Conservation (phyloP, 352 stramenopile species). For the Discostella stelligera region DNA sequence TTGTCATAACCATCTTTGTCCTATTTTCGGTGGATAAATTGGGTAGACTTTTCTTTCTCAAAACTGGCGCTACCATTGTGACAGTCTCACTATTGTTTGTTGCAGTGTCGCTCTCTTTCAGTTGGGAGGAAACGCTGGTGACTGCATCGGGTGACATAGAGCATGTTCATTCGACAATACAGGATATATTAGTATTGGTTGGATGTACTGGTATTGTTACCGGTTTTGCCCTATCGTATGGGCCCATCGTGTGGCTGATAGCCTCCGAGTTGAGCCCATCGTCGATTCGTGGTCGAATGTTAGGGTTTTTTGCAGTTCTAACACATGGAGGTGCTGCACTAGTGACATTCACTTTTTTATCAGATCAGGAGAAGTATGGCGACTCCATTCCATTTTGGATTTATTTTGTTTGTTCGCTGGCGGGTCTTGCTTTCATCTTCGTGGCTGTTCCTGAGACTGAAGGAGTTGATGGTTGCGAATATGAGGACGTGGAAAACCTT, state of each 20-base stretch:
- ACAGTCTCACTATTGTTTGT: conserved; percentile 57
- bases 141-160: conserved; percentile 17
- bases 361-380: conserved; percentile 47
- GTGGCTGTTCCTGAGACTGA: conserved; percentile 73
- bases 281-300: conserved; percentile 66
- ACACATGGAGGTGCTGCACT: conserved; percentile 66
- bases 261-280: conserved; percentile 72
- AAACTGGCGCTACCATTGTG: conserved; percentile 57
- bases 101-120: conserved; percentile 51
- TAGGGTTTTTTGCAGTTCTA: conserved; percentile 70
- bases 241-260: conserved; percentile 73
- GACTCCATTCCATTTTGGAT: conserved; percentile 61
- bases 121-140: conserved; percentile 21
- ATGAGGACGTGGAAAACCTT: conserved; percentile 42
- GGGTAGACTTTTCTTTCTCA: conserved; percentile 61
- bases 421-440: conserved; percentile 58
- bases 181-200: conserved; percentile 39
- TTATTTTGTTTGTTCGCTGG: conserved; percentile 58
- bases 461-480: conserved; percentile 34
- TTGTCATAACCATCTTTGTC: conserved; percentile 48
- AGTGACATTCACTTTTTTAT: conserved; percentile 71
- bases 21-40: conserved; percentile 63
- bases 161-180: conserved; percentile 32
- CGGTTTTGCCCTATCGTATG: conserved; percentile 75
- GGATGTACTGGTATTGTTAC: conserved; percentile 57